These are phyloP conservation scores for Kodamaea anthophila DNA, from an alignment of 1,139 yeast species.

Conservation along the genomic window DNA sequence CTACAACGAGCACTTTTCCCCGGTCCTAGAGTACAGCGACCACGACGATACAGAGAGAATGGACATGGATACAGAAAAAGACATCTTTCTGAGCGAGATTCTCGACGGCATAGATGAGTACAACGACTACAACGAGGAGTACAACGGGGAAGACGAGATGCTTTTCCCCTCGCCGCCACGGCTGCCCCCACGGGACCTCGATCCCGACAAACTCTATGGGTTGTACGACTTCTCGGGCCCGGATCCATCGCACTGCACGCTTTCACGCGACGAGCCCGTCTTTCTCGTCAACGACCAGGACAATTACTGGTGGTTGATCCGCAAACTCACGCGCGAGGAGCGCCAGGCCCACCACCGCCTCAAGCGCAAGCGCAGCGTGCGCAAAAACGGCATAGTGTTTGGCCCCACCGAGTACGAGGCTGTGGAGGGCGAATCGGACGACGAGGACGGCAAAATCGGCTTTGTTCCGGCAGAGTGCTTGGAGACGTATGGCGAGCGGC, in stretches of 20 bases:
- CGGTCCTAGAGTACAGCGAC: constrained; percentile 1
- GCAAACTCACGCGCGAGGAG: constrained; percentile 47
- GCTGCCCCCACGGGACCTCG: constrained; percentile 77
- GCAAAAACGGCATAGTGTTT: constrained; percentile 8
- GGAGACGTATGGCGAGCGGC: constrained; percentile 84
- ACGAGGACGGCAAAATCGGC: constrained; percentile 68
- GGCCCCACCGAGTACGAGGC: constrained; percentile 7
- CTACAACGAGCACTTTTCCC: constrained; percentile 2
- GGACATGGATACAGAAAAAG: not conserved
- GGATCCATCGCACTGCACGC: constrained; percentile 86
- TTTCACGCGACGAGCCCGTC: constrained; percentile 78
- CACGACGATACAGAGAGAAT: not conserved
- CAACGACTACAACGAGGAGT: constrained; percentile 15
- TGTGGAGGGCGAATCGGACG: constrained; percentile 22
- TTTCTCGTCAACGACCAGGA: constrained; percentile 80
- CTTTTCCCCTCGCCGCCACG: constrained; percentile 61
- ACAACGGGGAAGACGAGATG: constrained; percentile 10
- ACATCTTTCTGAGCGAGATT: not conserved
- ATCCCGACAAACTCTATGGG: constrained; percentile 81
- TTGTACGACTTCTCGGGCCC: constrained; percentile 85
- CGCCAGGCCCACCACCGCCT: constrained; percentile 14
- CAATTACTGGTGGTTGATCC: constrained; percentile 94
- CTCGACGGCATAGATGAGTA: not conserved
- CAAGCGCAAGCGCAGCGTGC: constrained; percentile 6
- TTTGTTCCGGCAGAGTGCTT: constrained; percentile 96